Base-by-base conservation (phyloP, 306 rosid species). In the Ormosia emarginata region DNA sequence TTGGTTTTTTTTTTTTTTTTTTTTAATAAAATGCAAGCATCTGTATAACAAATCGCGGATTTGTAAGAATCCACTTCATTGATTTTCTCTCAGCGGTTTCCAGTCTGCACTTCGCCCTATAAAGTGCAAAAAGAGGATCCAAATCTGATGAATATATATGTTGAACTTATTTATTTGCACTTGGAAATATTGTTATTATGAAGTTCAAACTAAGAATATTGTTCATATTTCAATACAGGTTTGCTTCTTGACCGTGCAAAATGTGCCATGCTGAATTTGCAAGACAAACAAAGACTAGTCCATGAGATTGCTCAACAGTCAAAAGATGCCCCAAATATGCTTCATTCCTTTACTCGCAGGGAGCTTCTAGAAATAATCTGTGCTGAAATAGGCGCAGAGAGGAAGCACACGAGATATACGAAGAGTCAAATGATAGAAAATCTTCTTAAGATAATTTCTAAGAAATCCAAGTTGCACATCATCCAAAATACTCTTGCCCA, bases 371-470 rank as follows among this genome's bases (percentile, higher is more conserved):
- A 93, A 86, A 86, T 93, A 71, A 91, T 93, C 75, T 95, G 94
- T 81, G 91, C 92, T 80, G 98, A 95, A 86, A 83, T 95, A 85
- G 98, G 97, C 18, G 90, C 90, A 75, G 97, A 91, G 85, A 93
- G 95, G 85, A 95, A 95, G 89, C 91, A 91, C 90, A 90, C 92
- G 0, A 97, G 98, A 73, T 91, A 92, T 73, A 79, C 95, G 0
- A 95, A 95, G 88, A 37, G 77, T 77, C 91, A 89, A 79, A 91
- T 95, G 97, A 93, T 95, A 67, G 89, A 89, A 49, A 81, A 87
- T 61, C 97, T 95, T 82, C 88, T 95, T 39, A 91, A 83, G 86
- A 71, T 91, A 57, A 82, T 93, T 62, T 89, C 94, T 18, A 89
- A 86, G 88, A 85, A 89, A 72, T 77, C 96, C 32, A 87, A 86